phyloP scores from a whole-genome alignment of 805 yeast species.

The Candida peoriensis region DNA sequence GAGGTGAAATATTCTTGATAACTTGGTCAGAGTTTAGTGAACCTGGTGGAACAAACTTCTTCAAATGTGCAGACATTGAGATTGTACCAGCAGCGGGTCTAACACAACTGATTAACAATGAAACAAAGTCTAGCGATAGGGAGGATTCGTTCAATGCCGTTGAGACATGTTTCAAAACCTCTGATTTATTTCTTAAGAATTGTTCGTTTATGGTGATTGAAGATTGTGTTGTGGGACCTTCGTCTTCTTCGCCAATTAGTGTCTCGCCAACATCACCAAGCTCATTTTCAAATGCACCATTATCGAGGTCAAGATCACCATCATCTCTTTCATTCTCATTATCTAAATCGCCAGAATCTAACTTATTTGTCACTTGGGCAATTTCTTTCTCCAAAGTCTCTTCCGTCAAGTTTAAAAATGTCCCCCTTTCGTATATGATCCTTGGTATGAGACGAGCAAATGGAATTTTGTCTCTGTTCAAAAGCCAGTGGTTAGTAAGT shows the following conservation, averaged over 20 bases:
- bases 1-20: constrained; percentile 12
- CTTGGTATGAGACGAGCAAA: constrained; percentile 54
- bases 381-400: constrained; percentile 43
- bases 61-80: constrained; percentile 82
- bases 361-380: constrained; percentile 2
- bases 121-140: constrained; percentile 79
- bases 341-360: neutral
- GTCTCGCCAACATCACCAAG: neutral
- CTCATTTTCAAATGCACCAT: constrained; percentile 5
- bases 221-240: constrained; percentile 14
- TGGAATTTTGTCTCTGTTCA: constrained; percentile 30
- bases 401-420: constrained; percentile 54
- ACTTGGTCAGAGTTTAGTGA: constrained; percentile 51
- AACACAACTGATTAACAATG: constrained; percentile 71
- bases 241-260: constrained; percentile 3
- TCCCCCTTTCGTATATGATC: constrained; percentile 51
- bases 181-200: constrained; percentile 46
- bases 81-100: constrained; percentile 83
- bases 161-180: constrained; percentile 47
- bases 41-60: constrained; percentile 69
- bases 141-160: constrained; percentile 87
- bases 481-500: neutral
- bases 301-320: constrained; percentile 9
- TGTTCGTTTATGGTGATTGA: constrained; percentile 27
- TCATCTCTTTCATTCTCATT: constrained; percentile 6